Evolutionary conservation across 768 basidiomycete genomes (phyloP), one percentile per base, ranked within the genome.

Genomic region (Daedaleopsis nitida): DNA sequence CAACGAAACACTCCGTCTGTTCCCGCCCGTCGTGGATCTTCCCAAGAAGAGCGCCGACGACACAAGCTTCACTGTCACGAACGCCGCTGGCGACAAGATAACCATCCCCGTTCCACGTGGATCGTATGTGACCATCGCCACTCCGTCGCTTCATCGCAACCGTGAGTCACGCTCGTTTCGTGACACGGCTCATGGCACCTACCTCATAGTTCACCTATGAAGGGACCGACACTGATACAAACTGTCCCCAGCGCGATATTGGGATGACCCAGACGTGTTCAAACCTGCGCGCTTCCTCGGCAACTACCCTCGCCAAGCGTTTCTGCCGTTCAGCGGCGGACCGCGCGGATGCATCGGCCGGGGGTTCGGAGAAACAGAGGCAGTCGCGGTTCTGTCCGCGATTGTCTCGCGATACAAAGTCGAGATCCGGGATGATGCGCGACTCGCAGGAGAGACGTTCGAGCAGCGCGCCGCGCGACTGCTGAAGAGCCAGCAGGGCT

Each of bases 251-350:
- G 77, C 76, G 4, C 66, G 66, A 21, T 77, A 77, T 68, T 78
- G 78, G 77, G 58, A 69, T 10, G 73, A 77, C 42, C 77, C 78
- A 0, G 44, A 71, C 39, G 60, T 57, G 16, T 80, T 78, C 69
- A 69, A 69, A 16, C 78, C 78, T 0, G 74, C 73, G 21, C 77
- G 84, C 10, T 85, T 85, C 73, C 71, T 85, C 21, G 75, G 72
- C 45, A 80, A 83, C 54, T 86, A 82, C 79, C 77, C 80, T 21
- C 74, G 77, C 38, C 83, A 85, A 67, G 84, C 84, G 0, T 85
- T 83, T 66, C 32, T 82, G 32, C 81, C 84, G 5, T 85, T 85
- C 67, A 81, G 78, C 57, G 74, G 68, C 55, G 82, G 81, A 76
- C 58, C 77, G 17, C 74, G 81, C 10, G 76, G 76, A 38, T 83